Percentiles rank a stretch among this genome's conserved stretches.
These are phyloP conservation scores for Passalora sequoiae DNA, from an alignment of 2,329 filamentous ascomycete species.

Conservation along the genomic window DNA sequence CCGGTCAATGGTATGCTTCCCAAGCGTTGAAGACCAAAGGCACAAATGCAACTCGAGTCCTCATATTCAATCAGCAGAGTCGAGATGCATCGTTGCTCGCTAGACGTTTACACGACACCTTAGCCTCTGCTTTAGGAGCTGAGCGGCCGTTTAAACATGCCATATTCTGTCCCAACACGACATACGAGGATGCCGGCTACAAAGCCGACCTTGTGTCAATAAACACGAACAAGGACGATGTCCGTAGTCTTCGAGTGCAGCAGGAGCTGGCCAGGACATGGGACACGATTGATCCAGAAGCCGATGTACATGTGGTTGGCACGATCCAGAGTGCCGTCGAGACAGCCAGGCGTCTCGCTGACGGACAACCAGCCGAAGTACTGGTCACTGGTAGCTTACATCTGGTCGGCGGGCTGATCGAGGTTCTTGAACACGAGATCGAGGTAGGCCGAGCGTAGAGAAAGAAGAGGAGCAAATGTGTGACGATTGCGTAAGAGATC, in stretches of 20 bases:
- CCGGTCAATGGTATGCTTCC: conserved; percentile 68
- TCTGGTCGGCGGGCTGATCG: conserved; percentile 72
- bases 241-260: conserved; percentile 61
- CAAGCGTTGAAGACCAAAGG: conserved; percentile 25
- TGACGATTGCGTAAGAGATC: too few relatives aligned
- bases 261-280: conserved; percentile 59
- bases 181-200: conserved; percentile 57
- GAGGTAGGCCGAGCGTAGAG: too few relatives aligned
- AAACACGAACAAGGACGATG: conserved; percentile 55
- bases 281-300: conserved; percentile 49
- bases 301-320: conserved; percentile 52
- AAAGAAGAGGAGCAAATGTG: too few relatives aligned
- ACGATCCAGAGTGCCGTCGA: conserved; percentile 68
- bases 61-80: conserved; percentile 93
- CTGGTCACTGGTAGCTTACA: conserved; percentile 81
- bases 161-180: conserved; percentile 76
- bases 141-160: conserved; percentile 60
- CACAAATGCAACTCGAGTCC: conserved; percentile 45
- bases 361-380: conserved; percentile 51
- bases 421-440: conserved; percentile 56
- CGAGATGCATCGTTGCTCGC: conserved; percentile 67
- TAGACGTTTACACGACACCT: conserved; percentile 54
- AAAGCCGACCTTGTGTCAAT: conserved; percentile 59
- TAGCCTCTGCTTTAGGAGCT: conserved; percentile 41
- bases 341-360: conserved; percentile 43